Evolutionary conservation across 192 early-diverging fungal genomes (phyloP), one percentile per base, ranked within the genome.

Genomic region (Backusella luteola): DNA sequence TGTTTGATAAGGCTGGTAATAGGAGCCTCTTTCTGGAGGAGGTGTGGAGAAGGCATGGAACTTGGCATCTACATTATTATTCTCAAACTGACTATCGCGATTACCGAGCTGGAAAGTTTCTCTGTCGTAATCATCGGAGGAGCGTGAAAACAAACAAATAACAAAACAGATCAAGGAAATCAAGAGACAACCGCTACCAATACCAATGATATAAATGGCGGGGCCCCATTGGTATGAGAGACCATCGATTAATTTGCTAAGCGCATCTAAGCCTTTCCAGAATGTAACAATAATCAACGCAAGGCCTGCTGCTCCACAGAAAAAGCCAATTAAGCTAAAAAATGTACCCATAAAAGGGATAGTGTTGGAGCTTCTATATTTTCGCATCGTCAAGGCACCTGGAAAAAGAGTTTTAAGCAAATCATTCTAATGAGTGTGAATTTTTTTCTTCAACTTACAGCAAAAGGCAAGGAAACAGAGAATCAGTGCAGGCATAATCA

Each of bases 401-500:
- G 44, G 32, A 23, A 23, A 11, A 49, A 52, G 17, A 5, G 14
- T 29, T 39, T 36, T 41, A 69, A 34, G 34, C 35, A 34, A 36
- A n/a, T 35, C 35, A 46, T 21, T 11, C 32, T 17, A 36, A 42
- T 73, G 17, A 8, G 14, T 29, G 4, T 73, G 12, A 3, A 4
- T 53, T 9, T 52, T 36, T 17, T 36, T 3, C 42, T 29, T 35
- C 17, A 0, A 29, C 29, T 66, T 66, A 42, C 74, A 26, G n/a
- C 29, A 39, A 44, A 75, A 14, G 15, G 66, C 38, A 75, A 75
- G 29, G 67, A 75, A 75, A 23, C 66, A 36, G 12, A 75, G 42
- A n/a, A 75, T 67, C 26, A 66, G 38, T 9, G 74, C 66, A 67
- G 74, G 74, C 66, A 75, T 39, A 1, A 75, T 52, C 29, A 75